Evolutionary conservation across 495 filamentous ascomycete genomes (phyloP).

Genomic region (Penicillium atrosanguineum): DNA sequence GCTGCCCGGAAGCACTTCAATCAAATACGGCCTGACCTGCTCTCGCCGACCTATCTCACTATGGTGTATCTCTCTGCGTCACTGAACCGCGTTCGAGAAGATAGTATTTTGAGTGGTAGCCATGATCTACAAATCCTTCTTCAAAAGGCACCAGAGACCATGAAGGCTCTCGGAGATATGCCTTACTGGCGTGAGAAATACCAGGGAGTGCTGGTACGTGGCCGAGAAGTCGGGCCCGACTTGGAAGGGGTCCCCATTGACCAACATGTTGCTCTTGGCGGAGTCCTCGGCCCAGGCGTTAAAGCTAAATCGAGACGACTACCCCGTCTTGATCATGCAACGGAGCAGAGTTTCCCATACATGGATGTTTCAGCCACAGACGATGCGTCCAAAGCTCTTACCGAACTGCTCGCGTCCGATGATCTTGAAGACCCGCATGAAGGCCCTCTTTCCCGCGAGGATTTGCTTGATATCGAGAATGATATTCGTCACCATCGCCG

Average conservation of each 20-base stretch:
- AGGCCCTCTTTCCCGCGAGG: conserved; percentile 2
- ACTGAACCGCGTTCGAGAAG: conserved; percentile 41
- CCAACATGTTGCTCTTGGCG: conserved; percentile 15
- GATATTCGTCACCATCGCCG: background rate
- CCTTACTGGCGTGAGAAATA: conserved; percentile 44
- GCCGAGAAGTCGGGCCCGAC: conserved; percentile 15
- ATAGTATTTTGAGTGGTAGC: conserved; percentile 29
- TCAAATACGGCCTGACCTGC: conserved; percentile 34
- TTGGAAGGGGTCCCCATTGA: background rate
- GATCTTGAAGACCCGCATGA: background rate
- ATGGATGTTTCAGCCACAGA: background rate
- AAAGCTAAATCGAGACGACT: background rate
- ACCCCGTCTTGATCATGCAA: background rate
- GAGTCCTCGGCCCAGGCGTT: conserved; percentile 7
- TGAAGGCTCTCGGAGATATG: conserved; percentile 53
- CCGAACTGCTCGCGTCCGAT: background rate
- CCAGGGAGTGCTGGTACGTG: conserved; percentile 39
- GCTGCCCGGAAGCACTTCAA: conserved; percentile 31
- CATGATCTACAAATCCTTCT: conserved; percentile 33
- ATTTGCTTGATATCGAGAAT: conserved; percentile 10
- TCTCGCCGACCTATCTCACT: conserved; percentile 53
- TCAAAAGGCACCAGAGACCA: conserved; percentile 45
- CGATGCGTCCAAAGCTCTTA: background rate
- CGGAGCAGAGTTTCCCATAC: background rate
- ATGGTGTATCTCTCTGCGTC: conserved; percentile 53